Base-by-base conservation (phyloP, 345 rosid genomes). In the Eucalyptus melliodora region DNA sequence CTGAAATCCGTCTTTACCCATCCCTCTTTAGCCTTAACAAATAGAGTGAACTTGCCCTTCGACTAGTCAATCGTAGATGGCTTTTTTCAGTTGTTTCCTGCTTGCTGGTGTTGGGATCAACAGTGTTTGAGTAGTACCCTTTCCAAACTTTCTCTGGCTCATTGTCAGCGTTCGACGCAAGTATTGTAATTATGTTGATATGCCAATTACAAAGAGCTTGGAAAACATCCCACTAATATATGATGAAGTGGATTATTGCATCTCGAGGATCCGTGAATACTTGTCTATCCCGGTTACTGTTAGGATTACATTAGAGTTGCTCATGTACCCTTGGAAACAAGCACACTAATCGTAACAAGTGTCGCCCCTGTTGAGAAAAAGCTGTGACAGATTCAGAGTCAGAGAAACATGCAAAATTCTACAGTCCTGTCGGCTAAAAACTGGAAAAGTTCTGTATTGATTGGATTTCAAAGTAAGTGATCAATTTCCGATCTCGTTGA, bases 401-500 rank as follows among this genome's bases (percentile, higher is more conserved):
- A 56, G 13, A 56, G 62, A 56, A 56, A 56, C 30, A 56, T 0
- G 62, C 30, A 56, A 56, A 24, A 56, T 56, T 56, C 62, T 56
- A 56, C 62, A 1, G 30, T 56, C 62, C 6, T 6, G 1, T 56
- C 30, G 30, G 62, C 30, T 56, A 56, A 56, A 56, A 56, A 56
- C 62, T 2, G 30, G 62, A 56, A 56, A 23, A 56, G 62, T 56
- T 56, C 27, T 56, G 62, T 24, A 2, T 56, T 56, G 62, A 2
- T 56, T 56, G 30, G 62, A 56, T 56, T 24, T 56, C 30, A 56
- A 56, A 56, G 62, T 56, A 0, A 24, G 62, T 2, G 62, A 56
- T 56, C 3, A 56, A 56, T 0, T 56, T 24, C 62, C 62, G 0
- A 56, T 56, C 30, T 56, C 30, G 12, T 4, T 56, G 0, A 2